Percentiles rank a stretch among this genome's conserved stretches.
These are phyloP conservation scores for Colletotrichum lindemuthianum DNA, from an alignment of 2,329 filamentous ascomycete genomes.

Conservation along the genomic window DNA sequence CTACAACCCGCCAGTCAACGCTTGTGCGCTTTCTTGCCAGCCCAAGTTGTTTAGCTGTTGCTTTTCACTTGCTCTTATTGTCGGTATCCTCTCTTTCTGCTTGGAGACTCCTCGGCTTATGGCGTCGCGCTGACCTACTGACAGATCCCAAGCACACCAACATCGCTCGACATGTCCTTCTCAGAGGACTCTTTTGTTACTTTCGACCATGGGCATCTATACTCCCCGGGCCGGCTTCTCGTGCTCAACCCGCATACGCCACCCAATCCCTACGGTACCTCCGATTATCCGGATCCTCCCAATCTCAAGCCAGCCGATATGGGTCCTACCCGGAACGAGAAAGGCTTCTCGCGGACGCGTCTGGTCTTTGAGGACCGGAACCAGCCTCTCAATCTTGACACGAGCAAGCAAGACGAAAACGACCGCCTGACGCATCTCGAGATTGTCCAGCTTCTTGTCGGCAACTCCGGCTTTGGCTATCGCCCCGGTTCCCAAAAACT, in stretches of 20 bases:
- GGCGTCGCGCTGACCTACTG: too few relatives aligned
- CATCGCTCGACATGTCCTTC: too few relatives aligned
- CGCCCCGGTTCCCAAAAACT: constrained; percentile 1
- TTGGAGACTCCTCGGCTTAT: too few relatives aligned
- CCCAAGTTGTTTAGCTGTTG: too few relatives aligned
- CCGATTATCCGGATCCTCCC: neutral
- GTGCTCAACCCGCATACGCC: constrained; percentile 4
- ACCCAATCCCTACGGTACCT: neutral
- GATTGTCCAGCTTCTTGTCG: constrained; percentile 1
- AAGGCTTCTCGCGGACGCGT: neutral
- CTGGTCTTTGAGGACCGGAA: neutral
- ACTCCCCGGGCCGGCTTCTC: neutral
- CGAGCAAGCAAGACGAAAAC: neutral
- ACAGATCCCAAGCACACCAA: too few relatives aligned
- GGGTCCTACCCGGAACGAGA: neutral
- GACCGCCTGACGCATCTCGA: neutral
- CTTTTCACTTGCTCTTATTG: too few relatives aligned
- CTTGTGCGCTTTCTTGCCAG: too few relatives aligned
- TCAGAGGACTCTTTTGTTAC: too few relatives aligned
- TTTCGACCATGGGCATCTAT: neutral
- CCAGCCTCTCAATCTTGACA: neutral
- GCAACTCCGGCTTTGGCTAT: neutral
- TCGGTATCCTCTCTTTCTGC: too few relatives aligned
- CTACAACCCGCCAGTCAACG: too few relatives aligned
- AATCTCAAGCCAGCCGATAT: neutral